These are phyloP conservation scores for Kondoa malvinella DNA, from an alignment of 768 basidiomycete species.

Conservation along the genomic window DNA sequence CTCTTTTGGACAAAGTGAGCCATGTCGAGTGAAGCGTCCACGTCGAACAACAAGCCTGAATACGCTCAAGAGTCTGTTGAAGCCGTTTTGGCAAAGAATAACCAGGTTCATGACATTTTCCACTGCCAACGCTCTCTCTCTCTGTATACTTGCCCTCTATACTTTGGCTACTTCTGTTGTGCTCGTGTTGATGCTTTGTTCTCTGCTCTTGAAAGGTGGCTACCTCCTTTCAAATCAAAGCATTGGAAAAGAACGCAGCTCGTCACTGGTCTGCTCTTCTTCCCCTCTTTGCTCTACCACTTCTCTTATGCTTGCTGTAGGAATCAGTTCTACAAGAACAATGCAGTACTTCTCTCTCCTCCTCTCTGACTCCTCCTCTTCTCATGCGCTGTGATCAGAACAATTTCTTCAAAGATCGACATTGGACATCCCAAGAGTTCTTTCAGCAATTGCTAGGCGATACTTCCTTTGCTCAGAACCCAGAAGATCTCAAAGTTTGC, in stretches of 20 bases:
- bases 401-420: constrained; percentile 7
- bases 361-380: not conserved
- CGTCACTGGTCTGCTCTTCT: too few relatives aligned
- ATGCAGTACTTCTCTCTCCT: not conserved
- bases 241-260: not conserved
- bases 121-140: too few relatives aligned
- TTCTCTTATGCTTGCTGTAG: too few relatives aligned
- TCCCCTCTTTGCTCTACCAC: too few relatives aligned
- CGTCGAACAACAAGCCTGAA: not conserved
- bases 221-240: not conserved
- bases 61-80: not conserved
- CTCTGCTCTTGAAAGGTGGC: not conserved
- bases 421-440: constrained; percentile 3
- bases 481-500: not conserved
- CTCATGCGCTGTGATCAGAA: not conserved
- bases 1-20: not conserved
- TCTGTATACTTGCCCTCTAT: too few relatives aligned
- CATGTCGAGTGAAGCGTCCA: not conserved
- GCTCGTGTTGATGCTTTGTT: not conserved
- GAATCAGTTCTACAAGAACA: constrained; percentile 1
- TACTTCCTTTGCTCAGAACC: not conserved
- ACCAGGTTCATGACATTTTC: not conserved
- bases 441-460: not conserved
- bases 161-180: too few relatives aligned
- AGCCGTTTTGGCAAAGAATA: not conserved